Conservation (phyloP, 345 rosid species). For the Lumnitzera racemosa region DNA sequence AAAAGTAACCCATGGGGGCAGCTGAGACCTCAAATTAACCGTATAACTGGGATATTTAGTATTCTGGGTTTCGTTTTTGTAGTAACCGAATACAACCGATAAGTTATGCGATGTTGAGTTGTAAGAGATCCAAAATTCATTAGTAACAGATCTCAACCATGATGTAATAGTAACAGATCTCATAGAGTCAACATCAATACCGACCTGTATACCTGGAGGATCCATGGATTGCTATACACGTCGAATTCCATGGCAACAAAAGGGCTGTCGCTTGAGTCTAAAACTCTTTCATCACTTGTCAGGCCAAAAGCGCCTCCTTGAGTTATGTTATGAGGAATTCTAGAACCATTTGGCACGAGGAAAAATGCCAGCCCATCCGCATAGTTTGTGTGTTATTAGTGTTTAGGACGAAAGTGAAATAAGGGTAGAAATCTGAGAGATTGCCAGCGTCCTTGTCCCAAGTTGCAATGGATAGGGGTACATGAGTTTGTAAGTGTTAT, state of each 20-base stretch:
- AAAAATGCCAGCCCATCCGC: conserved; percentile 12
- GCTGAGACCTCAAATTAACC: conserved; percentile 1
- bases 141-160: conserved; percentile 1
- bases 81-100: conserved; percentile 1
- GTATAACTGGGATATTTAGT: not conserved
- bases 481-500: conserved; percentile 6
- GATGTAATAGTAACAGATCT: not conserved
- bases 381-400: not conserved
- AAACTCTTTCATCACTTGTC: not conserved
- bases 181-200: not conserved
- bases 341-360: conserved; percentile 10
- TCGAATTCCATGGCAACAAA: conserved; percentile 11
- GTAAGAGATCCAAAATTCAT: conserved; percentile 7
- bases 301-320: conserved; percentile 7
- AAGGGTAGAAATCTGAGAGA: conserved; percentile 5
- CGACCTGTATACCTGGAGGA: not conserved
- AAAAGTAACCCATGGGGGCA: conserved; percentile 7
- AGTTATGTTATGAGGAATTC: not conserved
- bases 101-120: conserved; percentile 5
- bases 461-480: conserved; percentile 3
- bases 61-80: not conserved
- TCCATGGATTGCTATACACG: not conserved
- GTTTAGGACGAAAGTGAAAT: conserved; percentile 4
- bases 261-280: not conserved
- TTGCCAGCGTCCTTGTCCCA: conserved; percentile 10